These are phyloP conservation scores for Cladophialophora chaetospira DNA, from an alignment of 2,329 filamentous ascomycete genomes.

Conservation along the genomic window DNA sequence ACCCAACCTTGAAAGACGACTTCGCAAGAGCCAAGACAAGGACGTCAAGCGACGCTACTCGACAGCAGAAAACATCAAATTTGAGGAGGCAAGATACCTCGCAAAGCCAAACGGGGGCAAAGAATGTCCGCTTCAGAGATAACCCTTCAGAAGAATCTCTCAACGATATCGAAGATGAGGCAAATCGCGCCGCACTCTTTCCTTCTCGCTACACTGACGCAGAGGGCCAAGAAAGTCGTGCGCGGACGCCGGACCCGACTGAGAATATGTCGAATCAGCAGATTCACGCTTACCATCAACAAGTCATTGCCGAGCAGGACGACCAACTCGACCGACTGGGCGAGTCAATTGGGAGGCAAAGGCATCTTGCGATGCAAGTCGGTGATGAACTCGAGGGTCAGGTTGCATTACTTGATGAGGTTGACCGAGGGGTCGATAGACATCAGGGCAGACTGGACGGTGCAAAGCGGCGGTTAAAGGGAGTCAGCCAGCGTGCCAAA, in stretches of 20 bases:
- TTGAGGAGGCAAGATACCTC: slow-evolving; percentile 36
- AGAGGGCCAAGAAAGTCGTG: slow-evolving; percentile 53
- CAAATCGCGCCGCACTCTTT: slow-evolving; percentile 62
- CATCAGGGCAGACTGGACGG: slow-evolving; percentile 75
- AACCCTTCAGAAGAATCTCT: slow-evolving; percentile 48
- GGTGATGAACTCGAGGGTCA: slow-evolving; percentile 94
- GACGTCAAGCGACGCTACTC: slow-evolving; percentile 25
- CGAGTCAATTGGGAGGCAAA: slow-evolving; percentile 82
- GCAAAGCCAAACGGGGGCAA: slow-evolving; percentile 51
- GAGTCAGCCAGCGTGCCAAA: slow-evolving; percentile 71
- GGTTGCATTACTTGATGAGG: slow-evolving; percentile 83
- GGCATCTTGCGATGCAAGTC: slow-evolving; percentile 92
- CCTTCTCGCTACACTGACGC: slow-evolving; percentile 47
- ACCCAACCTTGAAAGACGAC: slow-evolving; percentile 62
- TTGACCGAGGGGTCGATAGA: slow-evolving; percentile 78
- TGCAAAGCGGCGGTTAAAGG: slow-evolving; percentile 70
- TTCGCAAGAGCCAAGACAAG: slow-evolving; percentile 62
- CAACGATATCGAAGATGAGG: slow-evolving; percentile 50
- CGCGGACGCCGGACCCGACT: slow-evolving; percentile 62
- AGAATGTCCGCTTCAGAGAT: slow-evolving; percentile 87
- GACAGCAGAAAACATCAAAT: slow-evolving; percentile 33
- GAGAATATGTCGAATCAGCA: slow-evolving; percentile 73
- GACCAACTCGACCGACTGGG: slow-evolving; percentile 87
- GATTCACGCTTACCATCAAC: slow-evolving; percentile 80
- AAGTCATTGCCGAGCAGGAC: slow-evolving; percentile 85